Conservation (phyloP, 495 filamentous ascomycete species). For the Jackrogersella multiformis region DNA sequence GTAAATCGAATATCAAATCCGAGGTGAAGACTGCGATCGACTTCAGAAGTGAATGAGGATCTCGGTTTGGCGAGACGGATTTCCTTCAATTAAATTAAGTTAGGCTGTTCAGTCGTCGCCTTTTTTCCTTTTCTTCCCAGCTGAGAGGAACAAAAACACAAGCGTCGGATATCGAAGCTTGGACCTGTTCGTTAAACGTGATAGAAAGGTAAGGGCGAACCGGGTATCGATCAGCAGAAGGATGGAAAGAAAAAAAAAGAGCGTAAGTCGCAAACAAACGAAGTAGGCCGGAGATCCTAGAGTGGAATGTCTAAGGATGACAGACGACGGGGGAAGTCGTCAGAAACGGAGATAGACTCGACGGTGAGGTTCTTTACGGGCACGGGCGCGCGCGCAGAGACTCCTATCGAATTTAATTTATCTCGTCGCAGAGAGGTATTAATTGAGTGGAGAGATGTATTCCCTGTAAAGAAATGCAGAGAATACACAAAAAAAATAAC, state of each 20-base stretch:
- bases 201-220: slow-evolving; percentile 28
- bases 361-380: slow-evolving; percentile 27
- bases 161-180: slow-evolving; percentile 31
- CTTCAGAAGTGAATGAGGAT: slow-evolving; percentile 40
- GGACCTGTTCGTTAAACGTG: slow-evolving; percentile 30
- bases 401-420: slow-evolving; percentile 22
- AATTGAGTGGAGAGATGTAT: slow-evolving; percentile 52
- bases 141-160: slow-evolving; percentile 35
- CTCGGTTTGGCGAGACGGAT: slow-evolving; percentile 23
- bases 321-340: slow-evolving; percentile 1
- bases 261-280: slow-evolving; percentile 32
- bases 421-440: slow-evolving; percentile 34
- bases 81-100: slow-evolving; percentile 45
- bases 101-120: slow-evolving; percentile 28
- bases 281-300: slow-evolving; percentile 4
- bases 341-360: slow-evolving; percentile 5
- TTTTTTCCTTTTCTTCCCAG: slow-evolving; percentile 24
- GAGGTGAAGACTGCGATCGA: slow-evolving; percentile 36
- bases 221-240: slow-evolving; percentile 40
- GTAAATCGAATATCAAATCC: slow-evolving; percentile 60
- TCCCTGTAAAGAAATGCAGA: slow-evolving; percentile 50
- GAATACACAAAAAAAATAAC: slow-evolving; percentile 40
- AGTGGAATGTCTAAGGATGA: slow-evolving; percentile 2
- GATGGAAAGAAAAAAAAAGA: slow-evolving; percentile 33
- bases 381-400: slow-evolving; percentile 36